phyloP scores from a whole-genome alignment of 352 stramenopile species.

The Globisporangium cystogenes region DNA sequence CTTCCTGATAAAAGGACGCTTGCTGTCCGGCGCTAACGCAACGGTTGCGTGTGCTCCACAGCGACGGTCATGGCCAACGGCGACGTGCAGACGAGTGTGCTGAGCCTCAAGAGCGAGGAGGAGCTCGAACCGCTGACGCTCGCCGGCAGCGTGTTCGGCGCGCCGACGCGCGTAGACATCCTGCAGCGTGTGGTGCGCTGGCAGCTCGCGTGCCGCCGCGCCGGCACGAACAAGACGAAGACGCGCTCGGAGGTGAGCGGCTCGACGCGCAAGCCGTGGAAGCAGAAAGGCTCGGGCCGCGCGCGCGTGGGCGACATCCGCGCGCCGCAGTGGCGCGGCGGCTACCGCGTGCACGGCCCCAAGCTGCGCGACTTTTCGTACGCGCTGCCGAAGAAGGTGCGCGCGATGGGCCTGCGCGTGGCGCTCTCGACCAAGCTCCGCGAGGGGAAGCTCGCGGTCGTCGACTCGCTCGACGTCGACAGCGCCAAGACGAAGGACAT shows the following conservation, averaged over 20 bases:
- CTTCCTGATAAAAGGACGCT: neutral
- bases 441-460: constrained; percentile 80
- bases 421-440: constrained; percentile 84
- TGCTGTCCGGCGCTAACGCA: too few species aligned
- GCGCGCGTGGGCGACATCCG: constrained; percentile 86
- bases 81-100: constrained; percentile 60
- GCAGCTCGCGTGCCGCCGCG: constrained; percentile 78
- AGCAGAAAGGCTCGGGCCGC: constrained; percentile 84
- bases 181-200: constrained; percentile 86
- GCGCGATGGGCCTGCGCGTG: constrained; percentile 80
- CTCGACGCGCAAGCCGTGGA: constrained; percentile 85
- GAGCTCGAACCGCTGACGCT: constrained; percentile 51
- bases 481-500: constrained; percentile 84
- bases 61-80: constrained; percentile 46
- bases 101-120: constrained; percentile 44
- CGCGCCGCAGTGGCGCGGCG: constrained; percentile 80
- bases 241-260: constrained; percentile 83
- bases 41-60: neutral
- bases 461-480: constrained; percentile 74
- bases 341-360: constrained; percentile 79
- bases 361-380: constrained; percentile 87
- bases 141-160: constrained; percentile 68
- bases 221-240: constrained; percentile 88
- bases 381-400: constrained; percentile 84
- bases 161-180: constrained; percentile 77